Evolutionary conservation across 2,329 filamentous ascomycete species (phyloP), one percentile per base, ranked within the genome.

Genomic region (Xylaria sp.): DNA sequence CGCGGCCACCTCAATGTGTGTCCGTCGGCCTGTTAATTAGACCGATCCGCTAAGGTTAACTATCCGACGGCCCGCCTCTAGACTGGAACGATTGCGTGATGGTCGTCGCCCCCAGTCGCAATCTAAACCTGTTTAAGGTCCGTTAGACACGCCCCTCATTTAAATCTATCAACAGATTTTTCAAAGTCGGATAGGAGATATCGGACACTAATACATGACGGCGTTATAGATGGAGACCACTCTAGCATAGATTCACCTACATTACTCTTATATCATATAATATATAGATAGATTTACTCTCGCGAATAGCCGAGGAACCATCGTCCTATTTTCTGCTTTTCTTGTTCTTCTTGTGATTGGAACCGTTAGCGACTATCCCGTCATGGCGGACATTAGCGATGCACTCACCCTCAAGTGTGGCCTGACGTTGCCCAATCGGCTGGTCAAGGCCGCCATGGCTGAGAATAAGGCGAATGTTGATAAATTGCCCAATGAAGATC

Each of bases 391-490:
- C 5, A 17, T 47, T 9, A 47, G 17, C 8, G 42, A 47, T 47
- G 42, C 36, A 27, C 12, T 57, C 19, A 57, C 54, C 1, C 19
- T 57, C 11, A 42, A 27, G 24, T 45, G 54, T 8, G 54, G 54
- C 4, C 54, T 57, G 11, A 57, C 34, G 2, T 24, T 57, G 17
- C 82, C 81, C 3, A 89, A 89, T 74, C 80, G 86, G 36, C 86
- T 88, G 75, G 75, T 89, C 70, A 89, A 89, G 75, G 86, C 80
- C 3, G 85, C 88, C 54, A 89, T 89, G 86, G 86, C 85, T 0
- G 87, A 90, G 76, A 82, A 85, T 14, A 77, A 89, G 27, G 56
- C 42, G 8, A n/a, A 48, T 34, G 12, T 1, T 12, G 19, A 48
- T 1, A 8, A n/a, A 21, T 32, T 47, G 30, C 50, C 14, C 0